A percentile compares a stretch with the other conserved stretches of the same genome.
These are phyloP conservation scores for Pythium utonaiense DNA, from an alignment of 352 stramenopile species.

Conservation along the genomic window DNA sequence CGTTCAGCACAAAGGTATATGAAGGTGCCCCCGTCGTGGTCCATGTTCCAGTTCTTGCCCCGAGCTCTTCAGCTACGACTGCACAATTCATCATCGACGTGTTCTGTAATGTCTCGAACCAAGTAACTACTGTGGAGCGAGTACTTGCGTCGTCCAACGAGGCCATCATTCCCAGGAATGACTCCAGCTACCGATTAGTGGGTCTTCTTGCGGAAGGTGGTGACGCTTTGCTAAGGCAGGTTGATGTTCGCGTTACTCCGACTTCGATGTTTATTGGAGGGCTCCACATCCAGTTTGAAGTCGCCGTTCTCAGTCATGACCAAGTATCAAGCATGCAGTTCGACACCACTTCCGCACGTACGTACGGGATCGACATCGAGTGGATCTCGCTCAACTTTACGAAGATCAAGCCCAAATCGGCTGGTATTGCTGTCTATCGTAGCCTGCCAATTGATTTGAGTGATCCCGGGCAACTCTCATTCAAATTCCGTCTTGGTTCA, in stretches of 20 bases:
- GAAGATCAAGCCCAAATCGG: neutral
- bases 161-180: neutral
- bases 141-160: neutral
- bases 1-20: conserved; percentile 29
- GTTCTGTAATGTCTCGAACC: conserved; percentile 4
- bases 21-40: conserved; percentile 12
- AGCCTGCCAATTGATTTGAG: conserved; percentile 12
- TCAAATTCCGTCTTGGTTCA: conserved; percentile 23
- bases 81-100: conserved; percentile 9
- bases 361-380: conserved; percentile 16
- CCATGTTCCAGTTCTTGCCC: conserved; percentile 23
- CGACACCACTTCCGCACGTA: neutral
- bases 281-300: conserved; percentile 2
- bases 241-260: conserved; percentile 16
- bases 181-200: neutral
- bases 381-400: conserved; percentile 20
- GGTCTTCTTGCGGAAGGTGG: neutral
- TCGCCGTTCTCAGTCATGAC: neutral
- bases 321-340: conserved; percentile 1
- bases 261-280: conserved; percentile 3
- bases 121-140: conserved; percentile 10
- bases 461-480: conserved; percentile 12
- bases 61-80: neutral
- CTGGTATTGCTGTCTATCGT: conserved; percentile 10
- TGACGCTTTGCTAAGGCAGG: neutral